phyloP scores from a whole-genome alignment of 2,329 filamentous ascomycete genomes.

The Chrysoporthe puriensis region DNA sequence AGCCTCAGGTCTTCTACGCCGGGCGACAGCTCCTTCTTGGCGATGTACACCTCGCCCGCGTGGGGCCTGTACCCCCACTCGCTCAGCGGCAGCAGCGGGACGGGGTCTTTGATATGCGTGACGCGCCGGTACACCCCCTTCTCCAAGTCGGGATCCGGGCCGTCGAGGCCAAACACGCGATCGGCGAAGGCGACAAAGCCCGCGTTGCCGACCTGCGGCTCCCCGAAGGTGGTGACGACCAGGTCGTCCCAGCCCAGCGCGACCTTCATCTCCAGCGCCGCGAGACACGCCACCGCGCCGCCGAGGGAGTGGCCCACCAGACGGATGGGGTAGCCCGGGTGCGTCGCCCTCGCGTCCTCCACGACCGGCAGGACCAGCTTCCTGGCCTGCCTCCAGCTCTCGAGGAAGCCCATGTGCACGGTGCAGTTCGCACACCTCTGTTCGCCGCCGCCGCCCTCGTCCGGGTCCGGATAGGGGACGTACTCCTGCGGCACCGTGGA shows the following conservation, averaged over 20 bases:
- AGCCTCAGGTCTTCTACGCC: conserved; percentile 67
- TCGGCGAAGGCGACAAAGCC: conserved; percentile 61
- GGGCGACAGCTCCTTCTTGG: conserved; percentile 71
- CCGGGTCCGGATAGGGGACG: conserved; percentile 75
- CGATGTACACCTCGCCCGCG: conserved; percentile 85
- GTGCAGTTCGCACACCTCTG: conserved; percentile 79
- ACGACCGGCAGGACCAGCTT: conserved; percentile 70
- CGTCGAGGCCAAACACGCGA: conserved; percentile 50
- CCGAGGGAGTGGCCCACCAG: conserved; percentile 91
- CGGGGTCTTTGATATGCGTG: conserved; percentile 85
- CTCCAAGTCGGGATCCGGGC: conserved; percentile 36
- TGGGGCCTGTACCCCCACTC: conserved; percentile 91
- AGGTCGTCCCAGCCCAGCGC: conserved; percentile 74
- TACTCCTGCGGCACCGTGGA: conserved; percentile 90
- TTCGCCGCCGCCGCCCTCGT: conserved; percentile 39
- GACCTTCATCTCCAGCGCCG: conserved; percentile 75
- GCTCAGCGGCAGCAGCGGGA: conserved; percentile 80
- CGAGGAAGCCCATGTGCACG: conserved; percentile 88
- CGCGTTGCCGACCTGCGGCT: conserved; percentile 70
- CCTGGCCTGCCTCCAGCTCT: conserved; percentile 79
- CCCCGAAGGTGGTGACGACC: conserved; percentile 89
- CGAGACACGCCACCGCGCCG: conserved; percentile 87
- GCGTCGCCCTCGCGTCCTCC: conserved; percentile 56
- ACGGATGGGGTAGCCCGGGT: conserved; percentile 74
- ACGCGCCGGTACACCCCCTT: conserved; percentile 68